Conservation (phyloP, 306 rosid genomes). For the Trifolium repens region DNA sequence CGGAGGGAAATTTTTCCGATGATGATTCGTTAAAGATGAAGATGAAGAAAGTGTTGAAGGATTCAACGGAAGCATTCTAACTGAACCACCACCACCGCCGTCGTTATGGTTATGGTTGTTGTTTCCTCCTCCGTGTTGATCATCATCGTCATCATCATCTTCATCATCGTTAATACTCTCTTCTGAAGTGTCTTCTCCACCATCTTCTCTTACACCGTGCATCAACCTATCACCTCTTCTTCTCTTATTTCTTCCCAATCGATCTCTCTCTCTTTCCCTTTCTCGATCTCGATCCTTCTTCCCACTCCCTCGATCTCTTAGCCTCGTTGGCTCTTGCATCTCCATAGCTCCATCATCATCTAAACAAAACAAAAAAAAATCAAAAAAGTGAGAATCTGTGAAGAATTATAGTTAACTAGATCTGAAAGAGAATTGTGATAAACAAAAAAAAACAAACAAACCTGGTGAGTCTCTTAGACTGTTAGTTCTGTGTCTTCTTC, state of each 20-base stretch:
- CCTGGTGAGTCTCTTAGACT: slow-evolving; percentile 96
- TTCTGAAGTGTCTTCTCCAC: slow-evolving; percentile 82
- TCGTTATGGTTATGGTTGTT: background rate
- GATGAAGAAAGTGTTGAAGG: slow-evolving; percentile 38
- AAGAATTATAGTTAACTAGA: slow-evolving; percentile 42
- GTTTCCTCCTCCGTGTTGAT: slow-evolving; percentile 32
- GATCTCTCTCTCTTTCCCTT: slow-evolving; percentile 74
- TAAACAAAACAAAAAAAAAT: slow-evolving; percentile 37
- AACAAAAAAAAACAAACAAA: slow-evolving; percentile 9
- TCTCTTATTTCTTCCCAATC: slow-evolving; percentile 79
- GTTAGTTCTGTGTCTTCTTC: slow-evolving; percentile 79
- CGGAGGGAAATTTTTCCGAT: slow-evolving; percentile 85
- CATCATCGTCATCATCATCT: slow-evolving; percentile 78
- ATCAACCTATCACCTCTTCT: slow-evolving; percentile 81
- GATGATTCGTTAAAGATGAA: slow-evolving; percentile 52
- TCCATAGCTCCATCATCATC: slow-evolving; percentile 89
- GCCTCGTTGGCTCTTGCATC: slow-evolving; percentile 79
- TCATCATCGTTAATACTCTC: slow-evolving; percentile 90
- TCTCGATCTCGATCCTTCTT: slow-evolving; percentile 78
- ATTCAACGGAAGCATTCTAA: slow-evolving; percentile 91
- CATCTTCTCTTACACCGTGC: slow-evolving; percentile 81
- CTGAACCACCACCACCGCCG: slow-evolving; percentile 50
- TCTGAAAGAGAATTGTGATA: slow-evolving; percentile 52
- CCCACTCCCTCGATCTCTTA: slow-evolving; percentile 80
- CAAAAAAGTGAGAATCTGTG: background rate